Percentiles rank a stretch among this genome's conserved stretches.
phyloP scores from a whole-genome alignment of 768 basidiomycete genomes.

The Auricularia heimuer region DNA sequence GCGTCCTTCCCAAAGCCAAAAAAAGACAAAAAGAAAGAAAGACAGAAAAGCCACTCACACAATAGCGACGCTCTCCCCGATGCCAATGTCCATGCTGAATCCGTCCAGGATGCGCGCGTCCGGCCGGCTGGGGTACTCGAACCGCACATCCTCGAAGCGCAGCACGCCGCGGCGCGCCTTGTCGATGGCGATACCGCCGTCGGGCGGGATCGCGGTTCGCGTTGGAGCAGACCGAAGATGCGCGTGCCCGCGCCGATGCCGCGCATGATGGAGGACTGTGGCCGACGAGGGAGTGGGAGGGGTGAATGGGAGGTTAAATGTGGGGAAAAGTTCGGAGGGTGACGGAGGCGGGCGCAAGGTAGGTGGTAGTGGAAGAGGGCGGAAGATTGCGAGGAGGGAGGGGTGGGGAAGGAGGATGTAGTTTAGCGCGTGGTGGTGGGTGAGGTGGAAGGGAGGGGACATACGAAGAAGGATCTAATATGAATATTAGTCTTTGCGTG shows the following conservation, averaged over 20 bases:
- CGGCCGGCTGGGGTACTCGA: conserved; percentile 83
- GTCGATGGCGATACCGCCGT: conserved; percentile 47
- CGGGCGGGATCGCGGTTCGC: conserved; percentile 58
- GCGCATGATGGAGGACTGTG: conserved; percentile 87
- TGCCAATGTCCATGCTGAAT: conserved; percentile 67
- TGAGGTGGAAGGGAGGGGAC: conserved; percentile 3
- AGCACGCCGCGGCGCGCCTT: conserved; percentile 55
- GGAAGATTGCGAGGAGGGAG: too few species aligned
- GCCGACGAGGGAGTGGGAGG: too few species aligned
- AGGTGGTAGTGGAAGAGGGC: too few species aligned
- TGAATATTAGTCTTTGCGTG: conserved; percentile 15
- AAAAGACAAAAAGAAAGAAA: too few species aligned
- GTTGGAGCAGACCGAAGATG: conserved; percentile 88
- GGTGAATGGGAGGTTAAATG: too few species aligned
- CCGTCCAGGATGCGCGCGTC: conserved; percentile 74
- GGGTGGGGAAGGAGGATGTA: too few species aligned
- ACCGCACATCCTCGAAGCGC: conserved; percentile 73
- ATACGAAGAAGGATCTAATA: conserved; percentile 28
- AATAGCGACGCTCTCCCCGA: conserved; percentile 83
- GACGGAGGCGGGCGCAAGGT: too few species aligned
- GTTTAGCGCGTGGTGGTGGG: too few species aligned
- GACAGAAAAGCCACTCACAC: conserved; percentile 48
- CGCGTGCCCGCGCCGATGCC: conserved; percentile 88
- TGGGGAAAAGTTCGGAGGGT: too few species aligned
- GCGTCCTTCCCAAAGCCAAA: too few species aligned